Evolutionary conservation across 768 basidiomycete genomes (phyloP), one percentile per base, ranked within the genome.

Genomic region (Boletus edulis): DNA sequence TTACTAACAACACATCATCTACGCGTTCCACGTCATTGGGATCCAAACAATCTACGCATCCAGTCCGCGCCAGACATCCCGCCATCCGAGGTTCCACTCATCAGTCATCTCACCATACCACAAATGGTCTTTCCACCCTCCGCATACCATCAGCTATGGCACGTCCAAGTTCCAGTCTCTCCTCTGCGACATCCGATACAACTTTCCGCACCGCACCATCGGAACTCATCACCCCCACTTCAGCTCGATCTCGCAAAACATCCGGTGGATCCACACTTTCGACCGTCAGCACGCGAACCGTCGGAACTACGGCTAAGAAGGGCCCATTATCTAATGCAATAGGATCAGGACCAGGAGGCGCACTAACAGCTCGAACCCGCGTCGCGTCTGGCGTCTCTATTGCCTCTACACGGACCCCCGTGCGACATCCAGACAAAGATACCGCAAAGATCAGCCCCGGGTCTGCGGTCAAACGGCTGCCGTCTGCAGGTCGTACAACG

Each of bases 191-290:
- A 9, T 73, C 69, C 3, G 71, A 70, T 2, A 51, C 60, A 1
- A 72, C 71, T 0, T 71, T 72, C 57, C 67, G 64, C 22, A 71
- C 71, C 1, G 69, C 71, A 29, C 59, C 27, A 7, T 70, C 68
- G 27, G 71, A 70, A 27, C 52, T 67, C 8, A 20, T 56, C 22
- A 70, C 71, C 4, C 69, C 71, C 9, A 70, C 63, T 6, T 70
- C 68, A 7, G 53, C 57, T 4, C 70, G 69, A 24, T 69, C 67
- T 7, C 71, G 69, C 22, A 70, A 70, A 56, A 43, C 40, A 13
- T 70, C 69, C 0, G 55, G 61, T 39, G 70, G 70, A 12, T 70
- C 69, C 3, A 68, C 68, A 0, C 43, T 72, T 4, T 70, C 70
- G 17, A 70, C 62, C 12, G 41, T 61, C 39, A 72, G 71, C 54